These are phyloP conservation scores for Fusarium sp. DNA, from an alignment of 2,329 filamentous ascomycete genomes.

Conservation along the genomic window DNA sequence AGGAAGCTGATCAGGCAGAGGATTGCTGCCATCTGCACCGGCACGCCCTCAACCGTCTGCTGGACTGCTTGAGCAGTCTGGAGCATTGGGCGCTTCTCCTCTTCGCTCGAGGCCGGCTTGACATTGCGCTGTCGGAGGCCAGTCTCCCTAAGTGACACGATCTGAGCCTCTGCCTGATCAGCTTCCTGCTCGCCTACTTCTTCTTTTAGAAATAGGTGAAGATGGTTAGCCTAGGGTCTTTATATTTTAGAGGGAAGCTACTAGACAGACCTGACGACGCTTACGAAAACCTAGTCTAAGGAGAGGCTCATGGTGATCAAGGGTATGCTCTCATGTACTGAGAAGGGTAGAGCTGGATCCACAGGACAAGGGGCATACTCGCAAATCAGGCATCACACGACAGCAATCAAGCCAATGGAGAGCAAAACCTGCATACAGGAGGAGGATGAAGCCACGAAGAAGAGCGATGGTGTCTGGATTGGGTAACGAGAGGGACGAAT, in stretches of 20 bases:
- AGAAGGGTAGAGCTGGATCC: conserved; percentile 19
- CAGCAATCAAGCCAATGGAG: background rate
- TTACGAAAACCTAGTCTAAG: conserved; percentile 28
- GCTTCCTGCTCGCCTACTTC: conserved; percentile 93
- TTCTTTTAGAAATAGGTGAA: conserved; percentile 73
- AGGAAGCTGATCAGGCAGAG: too few relatives aligned
- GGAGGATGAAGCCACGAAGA: background rate
- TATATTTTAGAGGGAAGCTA: conserved; percentile 19
- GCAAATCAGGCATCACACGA: conserved; percentile 10
- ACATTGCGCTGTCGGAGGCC: conserved; percentile 82
- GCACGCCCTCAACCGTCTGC: conserved; percentile 74
- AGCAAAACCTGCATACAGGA: conserved; percentile 1
- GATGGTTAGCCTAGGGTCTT: conserved; percentile 9
- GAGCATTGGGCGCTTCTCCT: conserved; percentile 58
- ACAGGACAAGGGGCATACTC: conserved; percentile 24
- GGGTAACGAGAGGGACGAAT: conserved; percentile 1
- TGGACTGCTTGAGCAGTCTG: conserved; percentile 63
- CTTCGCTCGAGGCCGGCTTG: conserved; percentile 56
- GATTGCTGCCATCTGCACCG: conserved; percentile 82
- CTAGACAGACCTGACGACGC: conserved; percentile 35
- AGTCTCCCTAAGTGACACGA: conserved; percentile 73
- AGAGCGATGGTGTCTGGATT: background rate
- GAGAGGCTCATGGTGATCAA: conserved; percentile 17
- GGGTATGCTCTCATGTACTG: conserved; percentile 19
- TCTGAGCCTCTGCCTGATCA: conserved; percentile 80